Percentiles rank a stretch among this genome's conserved stretches.
Conservation (phyloP, 2,329 filamentous ascomycete genomes). For the Sphaceloma murrayae region DNA sequence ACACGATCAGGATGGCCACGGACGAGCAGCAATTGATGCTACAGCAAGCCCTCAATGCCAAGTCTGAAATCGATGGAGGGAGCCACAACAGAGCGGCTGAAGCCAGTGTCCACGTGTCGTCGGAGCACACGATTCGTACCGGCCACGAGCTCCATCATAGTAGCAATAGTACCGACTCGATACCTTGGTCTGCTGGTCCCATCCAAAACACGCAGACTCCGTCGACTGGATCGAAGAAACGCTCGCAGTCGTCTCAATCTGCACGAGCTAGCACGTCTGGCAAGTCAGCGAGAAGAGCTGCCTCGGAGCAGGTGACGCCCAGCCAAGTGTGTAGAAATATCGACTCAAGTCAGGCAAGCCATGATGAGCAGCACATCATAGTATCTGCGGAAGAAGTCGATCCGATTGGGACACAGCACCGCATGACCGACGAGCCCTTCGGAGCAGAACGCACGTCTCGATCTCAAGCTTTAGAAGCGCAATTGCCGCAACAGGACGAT, state of each 20-base stretch:
- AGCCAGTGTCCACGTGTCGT: not conserved
- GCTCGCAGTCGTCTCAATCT: constrained; percentile 1
- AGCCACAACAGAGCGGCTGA: not conserved
- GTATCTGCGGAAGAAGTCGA: not conserved
- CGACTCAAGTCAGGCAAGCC: constrained; percentile 4
- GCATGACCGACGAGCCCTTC: not conserved
- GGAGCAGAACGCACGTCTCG: too few relatives aligned
- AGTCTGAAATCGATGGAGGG: not conserved
- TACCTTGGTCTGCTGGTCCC: constrained; percentile 11
- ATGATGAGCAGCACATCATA: constrained; percentile 7
- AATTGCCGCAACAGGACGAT: not conserved
- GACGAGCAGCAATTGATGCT: constrained; percentile 6
- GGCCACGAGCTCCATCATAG: not conserved
- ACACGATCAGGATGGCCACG: constrained; percentile 1
- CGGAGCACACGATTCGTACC: not conserved
- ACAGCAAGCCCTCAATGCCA: constrained; percentile 1
- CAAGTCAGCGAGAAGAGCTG: not conserved
- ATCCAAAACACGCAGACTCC: constrained; percentile 9
- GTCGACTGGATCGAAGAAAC: constrained; percentile 6
- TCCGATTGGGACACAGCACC: not conserved
- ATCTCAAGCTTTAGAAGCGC: not conserved
- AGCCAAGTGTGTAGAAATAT: not conserved
- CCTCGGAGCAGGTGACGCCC: constrained; percentile 1
- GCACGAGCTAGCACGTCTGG: not conserved
- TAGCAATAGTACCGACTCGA: constrained; percentile 12